Conservation (phyloP, 2,329 filamentous ascomycete genomes). For the Fusarium virguliforme region DNA sequence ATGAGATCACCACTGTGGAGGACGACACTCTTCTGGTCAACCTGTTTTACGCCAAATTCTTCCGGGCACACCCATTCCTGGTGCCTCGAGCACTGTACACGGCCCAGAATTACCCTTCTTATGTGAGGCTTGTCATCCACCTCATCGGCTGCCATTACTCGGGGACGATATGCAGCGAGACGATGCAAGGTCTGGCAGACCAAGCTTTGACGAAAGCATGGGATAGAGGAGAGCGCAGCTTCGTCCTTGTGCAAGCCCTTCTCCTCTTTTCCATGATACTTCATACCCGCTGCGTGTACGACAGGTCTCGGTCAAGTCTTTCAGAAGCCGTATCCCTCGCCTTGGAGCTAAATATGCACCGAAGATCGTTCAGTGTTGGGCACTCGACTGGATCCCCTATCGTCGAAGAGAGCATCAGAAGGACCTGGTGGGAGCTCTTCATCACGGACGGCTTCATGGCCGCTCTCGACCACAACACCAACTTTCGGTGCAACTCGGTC, state of each 20-base stretch:
- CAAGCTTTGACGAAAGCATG: constrained; percentile 16
- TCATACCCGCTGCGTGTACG: constrained; percentile 1
- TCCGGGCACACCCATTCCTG: constrained; percentile 7
- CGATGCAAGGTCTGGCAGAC: constrained; percentile 13
- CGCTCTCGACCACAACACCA: not conserved
- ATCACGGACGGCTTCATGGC: constrained; percentile 1
- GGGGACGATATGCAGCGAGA: constrained; percentile 22
- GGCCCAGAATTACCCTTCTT: constrained; percentile 5
- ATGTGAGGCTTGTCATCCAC: constrained; percentile 20
- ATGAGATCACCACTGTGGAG: not conserved
- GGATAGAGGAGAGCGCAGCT: not conserved
- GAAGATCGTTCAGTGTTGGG: not conserved
- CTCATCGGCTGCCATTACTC: constrained; percentile 26
- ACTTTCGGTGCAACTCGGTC: constrained; percentile 4
- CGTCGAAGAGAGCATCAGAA: not conserved
- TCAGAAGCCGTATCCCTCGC: not conserved
- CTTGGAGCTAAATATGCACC: not conserved
- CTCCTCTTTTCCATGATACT: constrained; percentile 14
- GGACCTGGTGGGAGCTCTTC: constrained; percentile 15
- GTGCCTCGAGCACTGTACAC: constrained; percentile 9
- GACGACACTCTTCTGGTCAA: constrained; percentile 17
- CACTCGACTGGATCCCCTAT: not conserved
- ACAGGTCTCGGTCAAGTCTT: not conserved
- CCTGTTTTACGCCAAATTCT: constrained; percentile 16
- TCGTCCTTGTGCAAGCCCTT: not conserved